These are phyloP conservation scores for Cryptococcus sp. DNA, from an alignment of 1,284 basidiomycete genomes.

Conservation along the genomic window DNA sequence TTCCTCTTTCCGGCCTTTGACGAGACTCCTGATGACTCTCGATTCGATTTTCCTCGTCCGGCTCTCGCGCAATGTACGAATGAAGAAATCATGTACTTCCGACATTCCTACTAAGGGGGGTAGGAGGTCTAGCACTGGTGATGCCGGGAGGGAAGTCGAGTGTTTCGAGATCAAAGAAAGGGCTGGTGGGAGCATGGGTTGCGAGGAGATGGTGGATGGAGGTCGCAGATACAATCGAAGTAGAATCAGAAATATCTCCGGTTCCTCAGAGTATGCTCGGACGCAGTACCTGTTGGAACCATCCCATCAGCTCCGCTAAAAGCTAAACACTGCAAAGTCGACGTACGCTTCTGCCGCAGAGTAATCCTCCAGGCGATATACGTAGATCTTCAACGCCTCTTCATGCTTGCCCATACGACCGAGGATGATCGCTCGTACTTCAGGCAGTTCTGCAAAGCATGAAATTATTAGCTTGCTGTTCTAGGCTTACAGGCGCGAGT, in stretches of 20 bases:
- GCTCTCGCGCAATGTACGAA: constrained; percentile 66
- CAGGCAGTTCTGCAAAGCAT: constrained; percentile 65
- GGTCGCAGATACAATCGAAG: constrained; percentile 86
- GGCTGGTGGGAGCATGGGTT: constrained; percentile 64
- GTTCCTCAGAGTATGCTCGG: constrained; percentile 64
- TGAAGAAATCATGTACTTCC: constrained; percentile 76
- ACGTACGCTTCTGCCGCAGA: constrained; percentile 81
- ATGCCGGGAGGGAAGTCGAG: constrained; percentile 74
- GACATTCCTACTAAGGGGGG: constrained; percentile 82
- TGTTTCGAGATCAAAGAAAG: constrained; percentile 81
- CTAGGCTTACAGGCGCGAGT: too few relatives aligned
- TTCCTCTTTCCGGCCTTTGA: constrained; percentile 70
- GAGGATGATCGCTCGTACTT: constrained; percentile 85
- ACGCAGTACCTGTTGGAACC: constrained; percentile 72
- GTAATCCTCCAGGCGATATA: constrained; percentile 79
- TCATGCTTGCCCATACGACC: constrained; percentile 89
- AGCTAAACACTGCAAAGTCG: background rate
- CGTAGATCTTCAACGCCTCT: constrained; percentile 88
- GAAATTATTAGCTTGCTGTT: background rate
- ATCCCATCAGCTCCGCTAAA: constrained; percentile 3
- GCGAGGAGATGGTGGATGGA: background rate
- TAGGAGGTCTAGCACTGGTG: constrained; percentile 77
- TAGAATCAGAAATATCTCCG: constrained; percentile 77
- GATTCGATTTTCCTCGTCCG: constrained; percentile 63
- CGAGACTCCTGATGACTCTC: constrained; percentile 66